phyloP scores from a whole-genome alignment of 2,329 filamentous ascomycete genomes.

The Exophiala xenobiotica region DNA sequence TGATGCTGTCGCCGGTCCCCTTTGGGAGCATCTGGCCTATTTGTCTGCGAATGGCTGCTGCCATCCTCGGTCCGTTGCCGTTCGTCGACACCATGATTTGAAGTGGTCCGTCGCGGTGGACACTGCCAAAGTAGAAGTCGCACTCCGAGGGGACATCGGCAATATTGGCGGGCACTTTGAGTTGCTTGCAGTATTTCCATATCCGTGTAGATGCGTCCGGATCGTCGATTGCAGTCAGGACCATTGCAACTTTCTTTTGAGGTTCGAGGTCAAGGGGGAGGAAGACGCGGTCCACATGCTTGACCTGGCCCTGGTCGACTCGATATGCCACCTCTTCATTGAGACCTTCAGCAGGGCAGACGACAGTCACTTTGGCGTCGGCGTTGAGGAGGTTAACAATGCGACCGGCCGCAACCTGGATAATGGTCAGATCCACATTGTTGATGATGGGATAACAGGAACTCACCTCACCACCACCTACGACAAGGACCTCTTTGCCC shows the following conservation, averaged over 20 bases:
- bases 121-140: constrained; percentile 97
- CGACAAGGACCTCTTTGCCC: constrained; percentile 83
- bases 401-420: constrained; percentile 87
- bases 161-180: constrained; percentile 85
- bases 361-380: constrained; percentile 83
- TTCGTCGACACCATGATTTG: constrained; percentile 99
- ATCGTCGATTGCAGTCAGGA: constrained; percentile 90
- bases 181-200: constrained; percentile 89
- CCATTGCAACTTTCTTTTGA: constrained; percentile 67
- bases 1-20: constrained; percentile 81
- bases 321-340: constrained; percentile 87
- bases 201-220: constrained; percentile 84
- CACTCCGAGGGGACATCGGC: constrained; percentile 95
- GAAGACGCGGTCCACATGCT: constrained; percentile 80
- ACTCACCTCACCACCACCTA: constrained; percentile 89
- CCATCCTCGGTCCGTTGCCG: constrained; percentile 88
- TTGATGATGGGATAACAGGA: not conserved
- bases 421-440: constrained; percentile 17
- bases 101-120: constrained; percentile 89
- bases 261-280: constrained; percentile 80
- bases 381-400: constrained; percentile 94
- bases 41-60: constrained; percentile 77
- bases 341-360: constrained; percentile 75
- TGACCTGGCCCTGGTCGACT: constrained; percentile 70
- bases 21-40: constrained; percentile 75